Percentiles rank a stretch among this genome's conserved stretches.
These are phyloP conservation scores for Penicillium cosmopolitanum DNA, from an alignment of 495 filamentous ascomycete genomes.

Conservation along the genomic window DNA sequence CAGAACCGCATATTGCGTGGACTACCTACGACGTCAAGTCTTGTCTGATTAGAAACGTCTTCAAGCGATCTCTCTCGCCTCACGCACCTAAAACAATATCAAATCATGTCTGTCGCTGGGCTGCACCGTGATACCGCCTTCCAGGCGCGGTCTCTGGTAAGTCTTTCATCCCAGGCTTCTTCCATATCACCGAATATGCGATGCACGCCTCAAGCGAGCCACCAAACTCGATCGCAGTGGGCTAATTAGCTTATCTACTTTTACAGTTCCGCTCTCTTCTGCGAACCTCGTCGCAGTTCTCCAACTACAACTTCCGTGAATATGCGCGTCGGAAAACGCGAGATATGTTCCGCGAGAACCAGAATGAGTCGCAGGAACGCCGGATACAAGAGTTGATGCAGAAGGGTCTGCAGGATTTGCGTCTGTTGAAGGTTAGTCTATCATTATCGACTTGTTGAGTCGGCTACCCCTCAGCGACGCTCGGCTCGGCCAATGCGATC, in stretches of 20 bases:
- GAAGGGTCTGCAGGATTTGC: slow-evolving; percentile 82
- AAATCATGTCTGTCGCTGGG: slow-evolving; percentile 53
- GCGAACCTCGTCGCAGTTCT: slow-evolving; percentile 84
- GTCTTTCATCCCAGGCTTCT: slow-evolving; percentile 24
- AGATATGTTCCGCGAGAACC: slow-evolving; percentile 85
- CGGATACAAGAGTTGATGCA: slow-evolving; percentile 87
- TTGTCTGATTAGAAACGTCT: background rate
- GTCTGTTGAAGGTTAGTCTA: slow-evolving; percentile 83
- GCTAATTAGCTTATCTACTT: background rate
- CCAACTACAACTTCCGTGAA: slow-evolving; percentile 95
- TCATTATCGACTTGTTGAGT: background rate
- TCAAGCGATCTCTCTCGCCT: slow-evolving; percentile 38
- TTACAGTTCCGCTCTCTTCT: slow-evolving; percentile 87
- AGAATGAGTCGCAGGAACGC: slow-evolving; percentile 67
- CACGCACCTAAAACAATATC: slow-evolving; percentile 28
- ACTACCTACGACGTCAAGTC: background rate
- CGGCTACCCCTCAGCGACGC: background rate
- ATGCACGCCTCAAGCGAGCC: background rate
- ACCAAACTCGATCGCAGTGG: background rate
- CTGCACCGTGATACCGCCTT: slow-evolving; percentile 67
- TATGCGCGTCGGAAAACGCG: slow-evolving; percentile 88
- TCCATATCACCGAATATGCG: slow-evolving; percentile 1
- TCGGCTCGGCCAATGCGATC: background rate
- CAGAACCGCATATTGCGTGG: slow-evolving; percentile 3
- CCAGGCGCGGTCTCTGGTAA: slow-evolving; percentile 72